These are phyloP conservation scores for Lecanicillium sp. DNA, from an alignment of 2,329 filamentous ascomycete species.

Conservation along the genomic window DNA sequence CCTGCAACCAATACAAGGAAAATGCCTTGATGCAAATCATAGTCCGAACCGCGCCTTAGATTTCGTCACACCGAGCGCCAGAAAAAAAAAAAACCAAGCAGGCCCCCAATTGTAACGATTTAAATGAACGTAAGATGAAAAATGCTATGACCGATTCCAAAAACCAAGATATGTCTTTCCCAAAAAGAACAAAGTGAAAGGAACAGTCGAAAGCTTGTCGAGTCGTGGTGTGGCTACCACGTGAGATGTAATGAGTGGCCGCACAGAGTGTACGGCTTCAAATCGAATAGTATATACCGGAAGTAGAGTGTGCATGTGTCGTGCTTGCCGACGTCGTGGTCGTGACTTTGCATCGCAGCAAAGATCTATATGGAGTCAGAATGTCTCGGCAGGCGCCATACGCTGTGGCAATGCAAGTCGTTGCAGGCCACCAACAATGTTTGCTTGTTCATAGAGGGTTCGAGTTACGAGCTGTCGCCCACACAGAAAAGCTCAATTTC, in stretches of 20 bases:
- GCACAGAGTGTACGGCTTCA: not conserved
- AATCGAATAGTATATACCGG: conserved; percentile 1
- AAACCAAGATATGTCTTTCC: not conserved
- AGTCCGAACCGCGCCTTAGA: too few species aligned
- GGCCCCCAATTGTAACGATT: too few species aligned
- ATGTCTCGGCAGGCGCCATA: not conserved
- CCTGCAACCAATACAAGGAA: too few species aligned
- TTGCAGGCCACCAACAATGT: too few species aligned
- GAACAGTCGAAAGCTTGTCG: not conserved
- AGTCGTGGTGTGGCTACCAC: too few species aligned
- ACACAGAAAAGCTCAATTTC: conserved; percentile 86
- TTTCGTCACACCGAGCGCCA: not conserved
- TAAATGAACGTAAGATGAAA: not conserved
- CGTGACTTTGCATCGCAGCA: too few species aligned
- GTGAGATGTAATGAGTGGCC: not conserved
- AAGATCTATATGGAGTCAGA: not conserved
- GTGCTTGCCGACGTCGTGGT: too few species aligned
- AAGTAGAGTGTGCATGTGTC: not conserved
- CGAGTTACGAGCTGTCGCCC: conserved; percentile 32
- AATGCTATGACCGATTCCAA: not conserved
- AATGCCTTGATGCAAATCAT: too few species aligned
- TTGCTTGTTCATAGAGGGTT: too few species aligned
- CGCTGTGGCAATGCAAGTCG: not conserved
- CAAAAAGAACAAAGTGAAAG: not conserved
- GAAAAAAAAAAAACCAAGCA: not conserved